Conservation (phyloP, 805 yeast genomes). For the Spathaspora gorwiae region DNA sequence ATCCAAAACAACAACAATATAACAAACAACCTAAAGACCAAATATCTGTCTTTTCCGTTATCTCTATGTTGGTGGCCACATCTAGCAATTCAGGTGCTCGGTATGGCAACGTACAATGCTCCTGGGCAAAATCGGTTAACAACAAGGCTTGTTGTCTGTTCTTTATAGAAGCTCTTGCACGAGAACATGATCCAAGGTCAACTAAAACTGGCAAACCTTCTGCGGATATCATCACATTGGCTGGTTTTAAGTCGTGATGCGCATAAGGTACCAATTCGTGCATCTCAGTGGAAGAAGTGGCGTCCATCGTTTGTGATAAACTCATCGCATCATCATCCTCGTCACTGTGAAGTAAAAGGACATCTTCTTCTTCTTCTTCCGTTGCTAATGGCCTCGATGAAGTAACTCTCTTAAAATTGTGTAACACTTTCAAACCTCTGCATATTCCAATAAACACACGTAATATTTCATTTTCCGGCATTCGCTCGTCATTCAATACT, state of each 20-base stretch:
- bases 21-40: conserved; percentile 90
- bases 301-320: conserved; percentile 7
- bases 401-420: conserved; percentile 41
- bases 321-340: conserved; percentile 32
- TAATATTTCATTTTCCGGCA: conserved; percentile 63
- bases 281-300: not conserved
- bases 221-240: conserved; percentile 74
- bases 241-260: conserved; percentile 86
- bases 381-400: conserved; percentile 6
- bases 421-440: conserved; percentile 73
- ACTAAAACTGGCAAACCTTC: conserved; percentile 75
- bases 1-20: conserved; percentile 71
- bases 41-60: conserved; percentile 76
- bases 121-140: conserved; percentile 76
- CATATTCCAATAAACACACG: conserved; percentile 63
- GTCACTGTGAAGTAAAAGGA: conserved; percentile 14
- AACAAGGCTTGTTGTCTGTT: conserved; percentile 69
- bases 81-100: conserved; percentile 89
- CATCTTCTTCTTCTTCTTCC: conserved; percentile 24
- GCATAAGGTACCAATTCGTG: conserved; percentile 53
- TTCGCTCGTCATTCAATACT: conserved; percentile 48
- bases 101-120: conserved; percentile 81
- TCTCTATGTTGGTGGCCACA: conserved; percentile 57
- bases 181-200: conserved; percentile 77
- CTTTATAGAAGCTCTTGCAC: conserved; percentile 51